Conservation (phyloP, 306 rosid genomes). For the Arachis stenosperma region DNA sequence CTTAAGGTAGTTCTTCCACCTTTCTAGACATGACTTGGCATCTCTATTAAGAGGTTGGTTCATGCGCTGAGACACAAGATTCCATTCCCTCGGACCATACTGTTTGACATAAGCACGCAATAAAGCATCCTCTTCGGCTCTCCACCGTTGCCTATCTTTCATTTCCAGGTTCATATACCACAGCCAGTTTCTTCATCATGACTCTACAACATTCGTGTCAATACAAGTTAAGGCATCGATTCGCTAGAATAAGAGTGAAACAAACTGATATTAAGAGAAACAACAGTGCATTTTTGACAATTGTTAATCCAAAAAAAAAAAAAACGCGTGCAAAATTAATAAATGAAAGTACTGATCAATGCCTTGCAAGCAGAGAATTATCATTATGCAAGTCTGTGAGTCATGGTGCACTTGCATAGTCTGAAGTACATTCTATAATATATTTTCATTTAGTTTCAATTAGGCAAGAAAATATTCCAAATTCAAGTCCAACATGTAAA, state of each 20-base stretch:
- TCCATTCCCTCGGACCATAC: conserved; percentile 92
- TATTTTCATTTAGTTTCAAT: background rate
- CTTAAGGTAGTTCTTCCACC: conserved; percentile 93
- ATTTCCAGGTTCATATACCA: conserved; percentile 66
- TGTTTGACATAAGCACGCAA: conserved; percentile 79
- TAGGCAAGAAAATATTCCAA: background rate
- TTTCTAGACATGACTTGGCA: conserved; percentile 82
- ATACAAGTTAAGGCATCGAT: conserved; percentile 32
- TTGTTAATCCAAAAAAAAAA: background rate
- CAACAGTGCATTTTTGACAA: background rate
- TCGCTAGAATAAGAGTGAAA: conserved; percentile 14
- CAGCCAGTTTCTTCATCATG: conserved; percentile 71
- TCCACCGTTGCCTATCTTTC: conserved; percentile 91
- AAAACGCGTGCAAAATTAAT: background rate
- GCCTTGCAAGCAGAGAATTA: conserved; percentile 11
- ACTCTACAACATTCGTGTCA: conserved; percentile 43
- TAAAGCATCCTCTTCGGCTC: conserved; percentile 80
- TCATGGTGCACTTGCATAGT: background rate
- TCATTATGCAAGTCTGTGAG: background rate
- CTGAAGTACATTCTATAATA: background rate
- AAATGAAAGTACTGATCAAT: background rate
- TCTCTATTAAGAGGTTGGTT: conserved; percentile 69
- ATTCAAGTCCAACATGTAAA: background rate
- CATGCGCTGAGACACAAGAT: conserved; percentile 90
- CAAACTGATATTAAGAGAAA: background rate